Percentiles rank a stretch among this genome's conserved stretches.
These are phyloP conservation scores for Lasiodiplodia theobromae DNA, from an alignment of 2,329 filamentous ascomycete genomes.

Conservation along the genomic window DNA sequence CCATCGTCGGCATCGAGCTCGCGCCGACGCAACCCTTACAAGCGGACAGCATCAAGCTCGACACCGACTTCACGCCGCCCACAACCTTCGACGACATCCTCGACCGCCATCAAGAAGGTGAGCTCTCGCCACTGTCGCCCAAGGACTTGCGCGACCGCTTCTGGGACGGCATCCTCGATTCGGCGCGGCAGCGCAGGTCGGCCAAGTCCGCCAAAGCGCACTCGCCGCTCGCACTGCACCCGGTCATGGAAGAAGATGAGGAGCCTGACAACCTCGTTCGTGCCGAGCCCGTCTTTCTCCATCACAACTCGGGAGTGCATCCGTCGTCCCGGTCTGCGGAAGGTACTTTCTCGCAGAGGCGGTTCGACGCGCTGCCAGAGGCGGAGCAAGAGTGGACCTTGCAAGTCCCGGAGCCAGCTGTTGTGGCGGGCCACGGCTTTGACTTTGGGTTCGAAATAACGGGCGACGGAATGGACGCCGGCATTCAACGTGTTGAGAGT, in stretches of 20 bases:
- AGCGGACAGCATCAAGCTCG: neutral
- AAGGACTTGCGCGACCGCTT: slow-evolving; percentile 35
- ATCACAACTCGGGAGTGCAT: no score
- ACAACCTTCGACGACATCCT: slow-evolving; percentile 35
- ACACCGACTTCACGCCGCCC: slow-evolving; percentile 2
- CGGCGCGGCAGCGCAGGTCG: slow-evolving; percentile 37
- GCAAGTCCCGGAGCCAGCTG: slow-evolving; percentile 5
- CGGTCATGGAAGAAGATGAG: slow-evolving; percentile 29
- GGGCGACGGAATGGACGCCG: slow-evolving; percentile 1
- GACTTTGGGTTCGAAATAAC: slow-evolving; percentile 27
- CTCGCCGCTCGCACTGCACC: slow-evolving; percentile 34
- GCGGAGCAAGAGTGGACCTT: neutral
- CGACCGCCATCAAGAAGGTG: slow-evolving; percentile 30
- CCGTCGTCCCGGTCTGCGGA: no score
- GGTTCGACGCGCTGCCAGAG: slow-evolving; percentile 23
- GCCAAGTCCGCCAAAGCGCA: neutral
- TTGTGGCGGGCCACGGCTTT: neutral
- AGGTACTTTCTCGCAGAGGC: neutral
- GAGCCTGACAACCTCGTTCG: neutral
- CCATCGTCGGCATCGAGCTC: no score
- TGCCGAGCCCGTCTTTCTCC: neutral
- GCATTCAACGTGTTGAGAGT: neutral
- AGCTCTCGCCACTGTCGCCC: slow-evolving; percentile 30
- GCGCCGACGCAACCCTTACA: no score
- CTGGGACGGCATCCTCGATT: slow-evolving; percentile 39